Base-by-base conservation (phyloP, 2,329 filamentous ascomycete species). In the Nemania sp. region DNA sequence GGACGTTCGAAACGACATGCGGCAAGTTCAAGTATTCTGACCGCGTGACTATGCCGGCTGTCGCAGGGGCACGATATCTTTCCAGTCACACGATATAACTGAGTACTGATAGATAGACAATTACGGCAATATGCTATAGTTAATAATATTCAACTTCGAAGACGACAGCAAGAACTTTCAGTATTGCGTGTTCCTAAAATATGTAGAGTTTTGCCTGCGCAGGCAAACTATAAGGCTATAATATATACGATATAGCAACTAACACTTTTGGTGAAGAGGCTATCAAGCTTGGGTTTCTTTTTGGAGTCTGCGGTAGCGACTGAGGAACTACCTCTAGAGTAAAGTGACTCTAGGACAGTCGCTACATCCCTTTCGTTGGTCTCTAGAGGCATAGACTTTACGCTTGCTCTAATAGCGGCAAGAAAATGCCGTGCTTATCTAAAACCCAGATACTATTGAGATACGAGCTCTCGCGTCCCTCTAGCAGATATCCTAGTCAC, bases 1-100 rank as follows among this genome's bases (percentile, higher is more conserved):
- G 15, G 1, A 12, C 20, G 5, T 35, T 63, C 12, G 50, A 63
- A 13, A 15, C 13, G 25, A 50, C 25, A 15, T 63, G 53, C n/a
- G 57, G 53, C 15, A 47, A 37, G 18, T 60, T 60, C 39, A 35
- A 54, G 39, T 9, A 25, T 15, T 57, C 35, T n/a, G 34, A 60
- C 34, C 54, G 2, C 15, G 49, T 63, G 1, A n/a, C 20, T 5
- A n/a, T 60, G 32, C 60, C 60, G 20, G 60, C 57, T 18, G 5
- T 60, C 21, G 17, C 18, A 13, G 60, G 53, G 29, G 57, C 57
- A 32, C 35, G 25, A 34, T 57, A 50, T 57, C 3, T 63, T 11
- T 18, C 57, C 12, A 35, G 32, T 20, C 21, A 10, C 21, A 20
- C 51, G 5, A 6, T 7, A 5, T 49, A 25, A 53, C 5, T 2